Evolutionary conservation across 176 grass and related monocot genomes (phyloP).

Genomic region (Juncus effusus): DNA sequence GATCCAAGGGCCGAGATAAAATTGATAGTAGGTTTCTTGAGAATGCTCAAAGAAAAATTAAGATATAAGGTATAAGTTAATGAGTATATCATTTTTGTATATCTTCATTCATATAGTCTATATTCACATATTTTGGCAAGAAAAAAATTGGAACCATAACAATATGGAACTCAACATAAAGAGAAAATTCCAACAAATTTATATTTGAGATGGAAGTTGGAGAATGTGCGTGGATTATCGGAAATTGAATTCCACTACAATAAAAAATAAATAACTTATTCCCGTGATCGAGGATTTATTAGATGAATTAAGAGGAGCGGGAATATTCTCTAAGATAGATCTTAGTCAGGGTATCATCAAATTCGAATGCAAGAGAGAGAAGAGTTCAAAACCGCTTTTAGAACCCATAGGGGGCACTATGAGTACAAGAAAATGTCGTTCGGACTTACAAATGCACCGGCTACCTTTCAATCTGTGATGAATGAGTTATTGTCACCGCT

Average conservation of each 20-base stretch:
- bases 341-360: conserved; percentile 12
- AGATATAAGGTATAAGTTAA: no score
- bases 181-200: no score
- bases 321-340: conserved; percentile 1
- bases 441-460: not conserved
- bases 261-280: conserved; percentile 10
- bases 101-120: no score
- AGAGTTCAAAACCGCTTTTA: not conserved
- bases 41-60: no score
- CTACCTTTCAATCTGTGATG: not conserved
- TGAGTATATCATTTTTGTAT: no score
- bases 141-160: no score
- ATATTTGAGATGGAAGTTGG: not conserved
- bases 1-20: no score
- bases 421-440: not conserved
- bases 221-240: conserved; percentile 18
- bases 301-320: not conserved
- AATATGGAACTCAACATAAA: no score
- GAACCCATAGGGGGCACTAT: not conserved
- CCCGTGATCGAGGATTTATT: conserved; percentile 8
- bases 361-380: not conserved
- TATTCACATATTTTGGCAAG: no score
- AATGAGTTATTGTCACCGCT: not conserved
- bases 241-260: not conserved
- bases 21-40: no score